Evolutionary conservation across 495 filamentous ascomycete genomes (phyloP), one percentile per base, ranked within the genome.

Genomic region (Penicillium coffeae): DNA sequence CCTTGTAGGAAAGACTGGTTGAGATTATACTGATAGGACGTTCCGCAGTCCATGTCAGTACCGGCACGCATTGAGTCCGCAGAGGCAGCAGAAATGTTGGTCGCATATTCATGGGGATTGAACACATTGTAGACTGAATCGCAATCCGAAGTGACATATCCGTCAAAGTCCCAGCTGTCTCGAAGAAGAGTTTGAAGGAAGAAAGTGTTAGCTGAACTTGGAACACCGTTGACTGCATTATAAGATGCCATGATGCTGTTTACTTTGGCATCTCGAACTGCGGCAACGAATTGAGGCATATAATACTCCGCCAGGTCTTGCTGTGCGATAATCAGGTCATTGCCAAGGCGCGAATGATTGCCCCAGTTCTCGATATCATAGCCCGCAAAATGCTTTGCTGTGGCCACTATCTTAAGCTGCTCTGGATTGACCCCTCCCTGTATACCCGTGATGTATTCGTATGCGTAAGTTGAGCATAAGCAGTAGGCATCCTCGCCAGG

Each of bases 281-380:
- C 65, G 5, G 66, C 54, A 3, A 64, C 33, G 47, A 72, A 72
- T 14, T 65, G 62, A 1, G 67, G 69, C 5, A 58, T 65, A 34
- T 60, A 72, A 48, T 81, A 84, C 35, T 83, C 79, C 0, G 74
- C 61, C 14, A 83, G 60, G 37, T 83, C 76, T 46, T 82, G 79
- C 25, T 65, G 61, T 13, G 69, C 73, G 45, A 83, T 80, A 41
- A 66, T 71, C 39, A 80, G 68, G 54, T 85, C 71, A 50, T 80
- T 82, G 2, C 71, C 75, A 38, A 81, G 74, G 0, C 80, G 69
- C 3, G 66, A 69, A 47, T 77, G 76, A 10, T 68, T 68, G 33
- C 71, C 58, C 76, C 79, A 83, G 40, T 72, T 71, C 50, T 88
- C 85, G 3, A 86, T 68, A 48, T 88, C 83, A 54, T 87, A 85